Evolutionary conservation across 108 stramenopile genomes (phyloP), one percentile per base, ranked within the genome.

Genomic region (Cyclotella sp.): DNA sequence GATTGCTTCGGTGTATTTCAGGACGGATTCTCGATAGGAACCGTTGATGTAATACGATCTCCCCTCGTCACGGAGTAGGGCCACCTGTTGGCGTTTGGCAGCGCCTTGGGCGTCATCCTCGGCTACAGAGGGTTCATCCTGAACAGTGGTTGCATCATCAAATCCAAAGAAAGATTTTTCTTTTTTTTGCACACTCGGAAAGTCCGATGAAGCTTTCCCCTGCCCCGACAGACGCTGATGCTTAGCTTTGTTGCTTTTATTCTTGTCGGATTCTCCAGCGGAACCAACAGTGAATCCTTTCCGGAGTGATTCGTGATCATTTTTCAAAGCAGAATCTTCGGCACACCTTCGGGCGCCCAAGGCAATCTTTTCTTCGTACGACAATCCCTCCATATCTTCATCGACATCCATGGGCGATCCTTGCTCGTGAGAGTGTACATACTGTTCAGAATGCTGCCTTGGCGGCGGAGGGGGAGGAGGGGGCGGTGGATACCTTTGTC

Each of bases 1-100:
- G 16, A 92, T 89, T 21, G 90, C 93, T 39, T 78, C 64, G 0
- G 89, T 92, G 73, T 89, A 91, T 21, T 49, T 51, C 9, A 67
- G 57, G 28, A 92, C 88, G 19, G 86, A 84, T 34, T 77, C 75
- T 16, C 72, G 58, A 58, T 88, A 95, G 14, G 90, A 80, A 8
- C 81, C 80, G 10, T 70, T 76, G 53, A 79, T 83, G 54, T 91
- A 95, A 39, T 64, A 76, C 3, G 72, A 65, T 49, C 83, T 78
- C 16, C 87, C 91, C 62, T 85, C 84, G 19, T 91, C 88, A 14
- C 89, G 88, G 16, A 92, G 78, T 22, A 55, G 14, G 4, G 76
- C 61, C 21, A 90, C 81, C 15, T 44, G 79, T 58, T 70, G 73
- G 22, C 53, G 68, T 53, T 70, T 79, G 29, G 40, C 63, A 34